Evolutionary conservation across 768 basidiomycete genomes (phyloP).

Genomic region (Pisolithus orientalis): DNA sequence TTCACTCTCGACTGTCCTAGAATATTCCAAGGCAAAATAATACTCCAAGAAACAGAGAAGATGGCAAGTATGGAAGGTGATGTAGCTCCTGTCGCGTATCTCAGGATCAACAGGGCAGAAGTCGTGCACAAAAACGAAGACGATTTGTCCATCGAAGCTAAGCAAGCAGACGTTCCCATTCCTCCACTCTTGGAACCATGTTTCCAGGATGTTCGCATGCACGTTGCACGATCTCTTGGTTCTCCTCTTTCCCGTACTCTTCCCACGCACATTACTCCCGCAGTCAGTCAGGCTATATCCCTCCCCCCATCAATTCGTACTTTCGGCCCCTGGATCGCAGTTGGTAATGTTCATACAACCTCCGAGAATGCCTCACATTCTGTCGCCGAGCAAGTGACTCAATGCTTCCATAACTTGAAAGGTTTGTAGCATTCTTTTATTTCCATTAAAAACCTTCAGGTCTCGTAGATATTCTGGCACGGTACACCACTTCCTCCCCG

Average conservation of each 20-base stretch:
- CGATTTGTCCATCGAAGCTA: neutral
- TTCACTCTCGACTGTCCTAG: slow-evolving; percentile 83
- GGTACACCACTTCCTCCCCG: slow-evolving; percentile 31
- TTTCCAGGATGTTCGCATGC: slow-evolving; percentile 11
- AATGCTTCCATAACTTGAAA: slow-evolving; percentile 60
- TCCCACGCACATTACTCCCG: neutral
- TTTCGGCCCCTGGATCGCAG: slow-evolving; percentile 61
- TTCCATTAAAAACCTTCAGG: neutral
- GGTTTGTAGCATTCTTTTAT: slow-evolving; percentile 34
- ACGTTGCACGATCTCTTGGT: slow-evolving; percentile 7
- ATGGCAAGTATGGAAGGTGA: slow-evolving; percentile 76
- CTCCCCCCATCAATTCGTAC: slow-evolving; percentile 16
- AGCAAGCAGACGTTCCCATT: slow-evolving; percentile 20
- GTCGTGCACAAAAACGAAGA: slow-evolving; percentile 49
- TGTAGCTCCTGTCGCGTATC: slow-evolving; percentile 87
- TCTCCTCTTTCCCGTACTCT: neutral
- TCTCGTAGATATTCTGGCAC: slow-evolving; percentile 44
- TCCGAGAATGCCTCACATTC: slow-evolving; percentile 24
- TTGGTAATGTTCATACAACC: slow-evolving; percentile 46
- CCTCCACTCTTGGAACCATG: slow-evolving; percentile 46
- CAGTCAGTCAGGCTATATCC: neutral
- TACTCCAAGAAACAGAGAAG: slow-evolving; percentile 60
- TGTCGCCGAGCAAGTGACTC: slow-evolving; percentile 64
- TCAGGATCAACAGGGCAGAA: slow-evolving; percentile 67
- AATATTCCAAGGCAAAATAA: slow-evolving; percentile 76